phyloP scores from a whole-genome alignment of 176 grass and related monocot species.

The Triticum turgidum region DNA sequence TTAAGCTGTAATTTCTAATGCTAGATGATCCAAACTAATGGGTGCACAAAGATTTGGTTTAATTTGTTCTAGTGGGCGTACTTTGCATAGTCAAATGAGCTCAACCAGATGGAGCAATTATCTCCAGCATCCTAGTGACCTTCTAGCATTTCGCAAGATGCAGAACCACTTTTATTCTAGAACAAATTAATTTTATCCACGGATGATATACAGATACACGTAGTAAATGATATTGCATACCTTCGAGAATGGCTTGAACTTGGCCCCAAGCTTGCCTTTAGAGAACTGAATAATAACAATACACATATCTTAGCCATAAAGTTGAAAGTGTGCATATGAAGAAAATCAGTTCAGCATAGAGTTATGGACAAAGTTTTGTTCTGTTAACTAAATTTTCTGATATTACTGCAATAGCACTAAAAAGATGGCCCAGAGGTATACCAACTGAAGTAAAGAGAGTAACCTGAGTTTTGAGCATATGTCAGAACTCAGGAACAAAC shows the following conservation, averaged over 20 bases:
- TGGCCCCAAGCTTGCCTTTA: constrained; percentile 83
- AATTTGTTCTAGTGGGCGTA: neutral
- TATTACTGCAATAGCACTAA: neutral
- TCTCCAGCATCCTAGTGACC: neutral
- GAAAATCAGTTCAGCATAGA: neutral
- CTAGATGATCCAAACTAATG: neutral
- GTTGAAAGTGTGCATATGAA: neutral
- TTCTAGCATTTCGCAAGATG: constrained; percentile 26
- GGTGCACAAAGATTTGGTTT: neutral
- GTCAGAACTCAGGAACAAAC: neutral
- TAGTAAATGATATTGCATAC: constrained; percentile 34
- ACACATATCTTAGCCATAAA: constrained; percentile 4
- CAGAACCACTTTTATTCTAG: neutral
- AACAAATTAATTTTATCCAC: constrained; percentile 3
- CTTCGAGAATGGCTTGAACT: constrained; percentile 98
- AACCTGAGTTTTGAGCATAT: neutral
- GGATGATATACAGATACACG: constrained; percentile 1
- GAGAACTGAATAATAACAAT: constrained; percentile 64
- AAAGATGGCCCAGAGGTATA: constrained; percentile 8
- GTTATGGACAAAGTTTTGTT: neutral
- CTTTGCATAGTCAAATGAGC: neutral
- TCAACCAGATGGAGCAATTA: neutral
- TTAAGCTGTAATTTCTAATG: neutral
- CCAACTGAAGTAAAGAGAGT: neutral
- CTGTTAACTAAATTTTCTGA: neutral